Base-by-base conservation (phyloP, 176 grass and related monocot genomes). In the Phragmites australis region DNA sequence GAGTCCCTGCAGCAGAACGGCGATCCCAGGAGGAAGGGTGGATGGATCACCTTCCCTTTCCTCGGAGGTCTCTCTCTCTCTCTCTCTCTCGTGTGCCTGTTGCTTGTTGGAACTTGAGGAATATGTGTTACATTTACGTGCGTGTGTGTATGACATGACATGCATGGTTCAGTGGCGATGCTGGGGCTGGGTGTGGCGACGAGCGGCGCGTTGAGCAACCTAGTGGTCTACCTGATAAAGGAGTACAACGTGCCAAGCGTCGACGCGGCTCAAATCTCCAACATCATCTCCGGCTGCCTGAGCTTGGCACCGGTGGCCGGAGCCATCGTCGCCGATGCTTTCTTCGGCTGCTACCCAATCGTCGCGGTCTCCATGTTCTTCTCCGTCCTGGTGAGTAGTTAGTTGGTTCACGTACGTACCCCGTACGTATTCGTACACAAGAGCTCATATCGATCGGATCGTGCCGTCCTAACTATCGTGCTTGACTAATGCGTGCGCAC, bases 11-110 rank as follows among this genome's bases (percentile, higher is more conserved):
- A 62, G 27, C 44, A 42, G 10, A 32, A 62, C 21, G 19, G 13
- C 14, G 87, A 72, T 8, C 9, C 49, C 32, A 70, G 4, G 39
- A 83, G 12, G 59, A 67, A 58, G 58, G 94, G 91, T 0, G 91
- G 94, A 25, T 93, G 94, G 91, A 90, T 88, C 84, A 90, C 94
- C 14, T 90, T 92, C 85, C 87, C 91, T 74, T 97, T 93, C 84
- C 64, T 97, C 4, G 37, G 75, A 87, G 93, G 93, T 97, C 37
- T 65, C 65, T 64, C 65, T 78, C 75, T 68, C 8, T 53, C 18
- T 68, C 47, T 69, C 23, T 68, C 9, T 62, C 72, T 49, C n/a
- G 21, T 15, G 12, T 39, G 9, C 11, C 1, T 9, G 47, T 9
- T n/a, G n/a, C n/a, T n/a, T n/a, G n/a, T 21, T 30, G 5, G 2